These are phyloP conservation scores for Capsicum baccatum DNA, from an alignment of 257 asterid species.

Conservation along the genomic window DNA sequence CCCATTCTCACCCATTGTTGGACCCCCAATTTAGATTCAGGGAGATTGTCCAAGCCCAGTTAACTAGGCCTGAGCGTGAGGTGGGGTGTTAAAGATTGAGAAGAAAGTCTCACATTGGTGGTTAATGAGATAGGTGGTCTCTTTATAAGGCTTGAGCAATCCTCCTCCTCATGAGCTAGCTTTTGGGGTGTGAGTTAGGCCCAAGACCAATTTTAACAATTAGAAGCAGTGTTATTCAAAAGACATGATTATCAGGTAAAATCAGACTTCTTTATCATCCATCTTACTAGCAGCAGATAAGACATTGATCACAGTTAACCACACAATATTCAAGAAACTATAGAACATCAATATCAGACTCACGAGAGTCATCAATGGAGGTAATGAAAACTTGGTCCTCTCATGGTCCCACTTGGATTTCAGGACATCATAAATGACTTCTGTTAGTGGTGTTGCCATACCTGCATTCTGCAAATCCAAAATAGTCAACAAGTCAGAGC, in stretches of 20 bases:
- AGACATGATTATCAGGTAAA: not conserved
- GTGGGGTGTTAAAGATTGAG: no score
- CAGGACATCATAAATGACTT: conserved; percentile 66
- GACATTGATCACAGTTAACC: not conserved
- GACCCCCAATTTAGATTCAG: no score
- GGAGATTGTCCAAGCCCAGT: no score
- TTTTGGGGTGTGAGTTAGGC: no score
- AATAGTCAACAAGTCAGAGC: not conserved
- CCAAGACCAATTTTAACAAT: no score
- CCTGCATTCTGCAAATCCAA: conserved; percentile 65
- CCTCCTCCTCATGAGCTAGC: no score
- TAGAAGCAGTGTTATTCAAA: not conserved
- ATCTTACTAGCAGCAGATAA: not conserved
- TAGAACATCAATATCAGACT: conserved; percentile 38
- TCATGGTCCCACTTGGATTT: conserved; percentile 94
- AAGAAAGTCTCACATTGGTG: no score
- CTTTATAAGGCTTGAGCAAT: no score
- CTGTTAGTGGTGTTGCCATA: conserved; percentile 59
- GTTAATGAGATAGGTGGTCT: no score
- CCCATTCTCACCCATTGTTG: no score
- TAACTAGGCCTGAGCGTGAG: no score
- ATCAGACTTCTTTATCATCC: not conserved
- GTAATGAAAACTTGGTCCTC: conserved; percentile 83
- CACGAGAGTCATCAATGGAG: conserved; percentile 97
- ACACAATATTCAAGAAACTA: not conserved